Percentiles rank a stretch among this genome's conserved stretches.
Conservation (phyloP, 805 yeast genomes). For the Sporopachydermia quercuum region DNA sequence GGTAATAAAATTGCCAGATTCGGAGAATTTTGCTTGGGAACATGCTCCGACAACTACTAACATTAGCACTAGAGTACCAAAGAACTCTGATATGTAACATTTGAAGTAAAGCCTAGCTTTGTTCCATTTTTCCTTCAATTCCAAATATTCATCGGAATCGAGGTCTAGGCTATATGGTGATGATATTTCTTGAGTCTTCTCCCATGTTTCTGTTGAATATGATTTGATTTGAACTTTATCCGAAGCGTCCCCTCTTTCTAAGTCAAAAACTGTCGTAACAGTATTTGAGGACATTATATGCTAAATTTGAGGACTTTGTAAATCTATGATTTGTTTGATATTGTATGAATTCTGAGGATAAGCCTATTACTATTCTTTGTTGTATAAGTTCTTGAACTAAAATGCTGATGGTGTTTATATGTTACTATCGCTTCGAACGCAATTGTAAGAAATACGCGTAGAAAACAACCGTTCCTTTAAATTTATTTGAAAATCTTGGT, state of each 20-base stretch:
- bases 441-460: too few species aligned
- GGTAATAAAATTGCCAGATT: conserved; percentile 27
- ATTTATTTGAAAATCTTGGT: too few species aligned
- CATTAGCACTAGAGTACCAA: conserved; percentile 33
- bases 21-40: conserved; percentile 28
- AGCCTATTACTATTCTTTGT: too few species aligned
- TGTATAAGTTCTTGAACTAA: too few species aligned
- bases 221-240: background rate
- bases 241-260: background rate
- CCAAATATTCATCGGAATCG: background rate
- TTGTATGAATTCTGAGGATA: too few species aligned
- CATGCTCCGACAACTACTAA: conserved; percentile 33
- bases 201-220: background rate
- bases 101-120: background rate
- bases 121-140: background rate
- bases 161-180: background rate
- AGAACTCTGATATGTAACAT: conserved; percentile 25
- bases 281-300: background rate
- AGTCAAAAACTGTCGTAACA: background rate
- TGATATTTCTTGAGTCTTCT: background rate
- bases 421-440: too few species aligned
- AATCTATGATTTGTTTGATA: too few species aligned
- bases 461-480: too few species aligned
- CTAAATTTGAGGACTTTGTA: too few species aligned
- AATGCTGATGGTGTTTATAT: too few species aligned